Conservation (phyloP, 2,329 filamentous ascomycete genomes). For the Leptographium lundbergii region DNA sequence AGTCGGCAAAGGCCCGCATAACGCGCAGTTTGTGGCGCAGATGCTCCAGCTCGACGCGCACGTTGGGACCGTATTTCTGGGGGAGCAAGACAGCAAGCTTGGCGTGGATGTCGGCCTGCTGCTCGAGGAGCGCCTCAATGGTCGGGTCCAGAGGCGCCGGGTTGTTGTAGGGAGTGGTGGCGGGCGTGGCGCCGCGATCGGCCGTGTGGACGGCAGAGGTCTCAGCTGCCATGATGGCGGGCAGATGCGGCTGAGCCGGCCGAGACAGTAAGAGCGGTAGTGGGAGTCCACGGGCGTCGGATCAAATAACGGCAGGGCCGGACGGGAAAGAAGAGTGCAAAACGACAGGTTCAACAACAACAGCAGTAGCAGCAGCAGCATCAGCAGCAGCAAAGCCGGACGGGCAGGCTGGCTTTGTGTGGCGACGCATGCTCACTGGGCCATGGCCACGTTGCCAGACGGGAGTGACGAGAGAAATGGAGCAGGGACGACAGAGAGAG, state of each 20-base stretch:
- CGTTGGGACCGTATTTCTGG: conserved; percentile 33
- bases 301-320: neutral
- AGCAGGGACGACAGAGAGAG: neutral
- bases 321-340: neutral
- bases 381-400: neutral
- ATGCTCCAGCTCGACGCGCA: conserved; percentile 38
- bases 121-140: conserved; percentile 33
- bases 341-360: neutral
- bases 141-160: conserved; percentile 26
- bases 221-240: neutral
- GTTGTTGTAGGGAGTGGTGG: conserved; percentile 16
- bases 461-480: too few species aligned
- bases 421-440: conserved; percentile 1
- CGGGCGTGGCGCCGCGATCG: conserved; percentile 11
- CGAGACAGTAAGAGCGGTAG: neutral
- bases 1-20: conserved; percentile 34
- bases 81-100: conserved; percentile 35
- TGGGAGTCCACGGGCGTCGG: neutral
- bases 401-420: neutral
- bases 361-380: neutral
- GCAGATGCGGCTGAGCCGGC: neutral
- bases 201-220: neutral
- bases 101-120: conserved; percentile 40
- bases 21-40: conserved; percentile 41
- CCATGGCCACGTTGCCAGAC: neutral